phyloP scores from a whole-genome alignment of 345 rosid species.

The Luvunga scandens region DNA sequence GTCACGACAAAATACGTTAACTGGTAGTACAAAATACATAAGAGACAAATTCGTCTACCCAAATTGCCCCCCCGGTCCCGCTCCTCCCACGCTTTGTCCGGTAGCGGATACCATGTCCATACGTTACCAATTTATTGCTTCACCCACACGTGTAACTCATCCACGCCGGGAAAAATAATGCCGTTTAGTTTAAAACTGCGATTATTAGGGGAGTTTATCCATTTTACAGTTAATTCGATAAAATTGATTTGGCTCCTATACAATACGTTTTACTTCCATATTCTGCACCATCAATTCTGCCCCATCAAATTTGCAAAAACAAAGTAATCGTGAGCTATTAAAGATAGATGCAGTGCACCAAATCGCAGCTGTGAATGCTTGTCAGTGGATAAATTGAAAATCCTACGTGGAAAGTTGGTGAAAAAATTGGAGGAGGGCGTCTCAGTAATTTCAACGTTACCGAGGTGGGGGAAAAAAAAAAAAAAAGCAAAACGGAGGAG shows the following conservation, averaged over 20 bases:
- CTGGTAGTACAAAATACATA: conserved; percentile 12
- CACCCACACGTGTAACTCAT: neutral
- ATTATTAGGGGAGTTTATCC: neutral
- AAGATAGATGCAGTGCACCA: neutral
- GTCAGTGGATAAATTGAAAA: neutral
- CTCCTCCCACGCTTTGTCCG: neutral
- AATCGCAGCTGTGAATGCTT: neutral
- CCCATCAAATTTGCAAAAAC: neutral
- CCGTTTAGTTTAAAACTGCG: conserved; percentile 1
- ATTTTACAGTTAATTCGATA: conserved; percentile 6
- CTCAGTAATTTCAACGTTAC: conserved; percentile 18
- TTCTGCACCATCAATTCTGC: neutral
- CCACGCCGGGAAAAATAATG: neutral
- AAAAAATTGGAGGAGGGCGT: conserved; percentile 5
- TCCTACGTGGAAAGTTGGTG: conserved; percentile 10
- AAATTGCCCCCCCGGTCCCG: conserved; percentile 17
- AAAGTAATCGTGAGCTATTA: neutral
- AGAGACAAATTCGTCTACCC: conserved; percentile 23
- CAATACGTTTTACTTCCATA: neutral
- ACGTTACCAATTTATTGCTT: neutral
- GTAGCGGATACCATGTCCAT: neutral
- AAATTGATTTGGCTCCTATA: neutral
- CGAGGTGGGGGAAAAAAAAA: no score
- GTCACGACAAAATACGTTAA: conserved; percentile 36
- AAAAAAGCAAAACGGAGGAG: neutral